Base-by-base conservation (phyloP, 2,329 filamentous ascomycete genomes). In the Xylaria sp. region DNA sequence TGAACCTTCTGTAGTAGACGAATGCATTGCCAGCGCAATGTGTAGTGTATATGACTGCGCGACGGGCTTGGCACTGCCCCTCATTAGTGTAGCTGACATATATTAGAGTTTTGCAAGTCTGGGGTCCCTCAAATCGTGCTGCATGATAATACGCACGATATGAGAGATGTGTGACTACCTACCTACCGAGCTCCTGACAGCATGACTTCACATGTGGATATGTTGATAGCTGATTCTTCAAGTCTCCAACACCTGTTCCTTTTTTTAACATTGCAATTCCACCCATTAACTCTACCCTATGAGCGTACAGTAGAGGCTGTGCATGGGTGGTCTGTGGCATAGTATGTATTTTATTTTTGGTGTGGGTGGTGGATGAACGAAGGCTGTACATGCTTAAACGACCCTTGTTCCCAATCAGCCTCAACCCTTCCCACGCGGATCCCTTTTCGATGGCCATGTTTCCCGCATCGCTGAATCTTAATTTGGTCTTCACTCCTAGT, bases 361-460 rank as follows among this genome's bases (percentile, higher is more conserved):
- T 25, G 70, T 69, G 28, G 28, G 28, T 52, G 13, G 18, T n/a
- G 7, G 56, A 68, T 52, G 63, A 62, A 57, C 15, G 37, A 66
- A 63, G 44, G 23, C 63, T 4, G 18, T 37, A 23, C 15, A 28
- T 28, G 28, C 39, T 44, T 28, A 23, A 25, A 25, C 25, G 75
- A 75, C 73, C 75, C 74, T 72, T 75, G 7, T 37, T 6, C 34
- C 12, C n/a, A 68, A 74, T 72, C 70, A 76, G 75, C 74, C 76
- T 67, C 46, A 50, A 61, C 41, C 50, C 44, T 41, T 18, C 39
- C 66, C 58, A 28, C 28, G 28, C 51, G 34, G 34, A 10, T 37
- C 34, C 10, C 57, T 41, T 59, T 57, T 50, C 10, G 37, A 13
- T 28, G n/a, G 57, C 50, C 55, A 68, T 55, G 62, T 59, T 66